Base-by-base conservation (phyloP, 176 grass and related monocot genomes). In the Phoenix roebelenii region DNA sequence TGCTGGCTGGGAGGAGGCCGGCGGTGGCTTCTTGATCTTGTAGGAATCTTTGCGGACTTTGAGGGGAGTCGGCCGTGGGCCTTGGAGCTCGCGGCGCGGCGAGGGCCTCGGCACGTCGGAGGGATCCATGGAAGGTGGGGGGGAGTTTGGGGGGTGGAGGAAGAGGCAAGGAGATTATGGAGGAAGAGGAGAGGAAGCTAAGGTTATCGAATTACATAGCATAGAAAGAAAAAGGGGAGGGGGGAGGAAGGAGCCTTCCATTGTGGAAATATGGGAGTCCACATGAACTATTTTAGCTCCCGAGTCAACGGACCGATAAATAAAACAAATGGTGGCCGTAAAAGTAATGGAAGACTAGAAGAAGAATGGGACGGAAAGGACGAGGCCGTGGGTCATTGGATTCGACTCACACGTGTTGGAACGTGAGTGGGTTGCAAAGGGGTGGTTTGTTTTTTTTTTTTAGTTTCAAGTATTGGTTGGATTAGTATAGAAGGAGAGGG, bases 21-120 rank as follows among this genome's bases (percentile, higher is more conserved):
- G 63, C 16, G 68, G 82, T 69, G 92, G 87, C 78, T 97, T 97
- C 69, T 70, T 82, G 65, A 91, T 92, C 78, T 78, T 86, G 84
- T 85, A 57, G 4, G 93, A 97, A n/a, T 88, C 87, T 60, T 74
- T 74, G 54, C 61, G 28, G 26, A 97, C 81, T 35, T 65, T 78
- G 69, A 97, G 93, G 29, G 60, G 69, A 7, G 93, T 67, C 0
- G 93, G 93, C 3, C 87, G 83, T 18, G 77, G 83, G 51, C 87
- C 93, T 72, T 85, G 93, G 7, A 97, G 78, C 76, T 78, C 85
- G 5, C 79, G 63, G 15, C 87, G 65, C 16, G 84, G 93, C 16
- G 87, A 88, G 71, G 82, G 66, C 3, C 23, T 44, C 35, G 35
- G 35, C 35, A 0, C 18, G 18, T 23, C 22, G 4, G 22, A 22